Evolutionary conservation across 495 filamentous ascomycete genomes (phyloP).

Genomic region (Penicillium arizonense): DNA sequence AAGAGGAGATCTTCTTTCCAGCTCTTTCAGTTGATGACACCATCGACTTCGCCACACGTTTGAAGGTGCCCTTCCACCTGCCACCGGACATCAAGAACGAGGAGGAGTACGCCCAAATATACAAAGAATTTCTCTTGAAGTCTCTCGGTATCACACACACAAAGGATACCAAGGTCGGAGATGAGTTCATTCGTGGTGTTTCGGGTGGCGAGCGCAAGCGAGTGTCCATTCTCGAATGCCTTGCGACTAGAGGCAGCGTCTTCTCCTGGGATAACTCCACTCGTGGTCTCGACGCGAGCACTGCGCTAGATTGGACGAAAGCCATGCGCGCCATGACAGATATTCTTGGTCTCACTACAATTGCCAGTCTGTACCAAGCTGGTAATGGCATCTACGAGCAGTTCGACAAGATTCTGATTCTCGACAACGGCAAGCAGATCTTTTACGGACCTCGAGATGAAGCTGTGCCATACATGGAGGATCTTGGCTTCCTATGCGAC

Average conservation of each 20-base stretch:
- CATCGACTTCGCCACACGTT: slow-evolving; percentile 60
- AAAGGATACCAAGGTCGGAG: slow-evolving; percentile 73
- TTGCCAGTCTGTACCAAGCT: slow-evolving; percentile 60
- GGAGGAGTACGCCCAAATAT: slow-evolving; percentile 44
- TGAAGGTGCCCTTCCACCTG: slow-evolving; percentile 36
- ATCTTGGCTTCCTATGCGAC: slow-evolving; percentile 62
- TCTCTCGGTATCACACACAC: slow-evolving; percentile 77
- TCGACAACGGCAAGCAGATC: slow-evolving; percentile 64
- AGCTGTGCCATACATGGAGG: slow-evolving; percentile 67
- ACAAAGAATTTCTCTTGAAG: slow-evolving; percentile 68
- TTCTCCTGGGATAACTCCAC: slow-evolving; percentile 65
- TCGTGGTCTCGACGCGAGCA: slow-evolving; percentile 58
- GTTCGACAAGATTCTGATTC: slow-evolving; percentile 68
- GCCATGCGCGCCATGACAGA: slow-evolving; percentile 48
- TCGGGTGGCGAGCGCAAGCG: slow-evolving; percentile 81
- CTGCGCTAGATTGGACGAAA: slow-evolving; percentile 56
- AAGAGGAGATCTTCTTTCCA: slow-evolving; percentile 74
- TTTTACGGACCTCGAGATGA: slow-evolving; percentile 58
- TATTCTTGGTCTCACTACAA: slow-evolving; percentile 42
- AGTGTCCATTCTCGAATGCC: slow-evolving; percentile 64
- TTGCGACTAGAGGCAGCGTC: slow-evolving; percentile 59
- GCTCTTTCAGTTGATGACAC: slow-evolving; percentile 69
- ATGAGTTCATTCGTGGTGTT: slow-evolving; percentile 74
- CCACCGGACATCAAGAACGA: slow-evolving; percentile 36
- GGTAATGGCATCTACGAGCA: slow-evolving; percentile 62